Conservation (phyloP, 352 stramenopile species). For the Globisporangium yorkense region DNA sequence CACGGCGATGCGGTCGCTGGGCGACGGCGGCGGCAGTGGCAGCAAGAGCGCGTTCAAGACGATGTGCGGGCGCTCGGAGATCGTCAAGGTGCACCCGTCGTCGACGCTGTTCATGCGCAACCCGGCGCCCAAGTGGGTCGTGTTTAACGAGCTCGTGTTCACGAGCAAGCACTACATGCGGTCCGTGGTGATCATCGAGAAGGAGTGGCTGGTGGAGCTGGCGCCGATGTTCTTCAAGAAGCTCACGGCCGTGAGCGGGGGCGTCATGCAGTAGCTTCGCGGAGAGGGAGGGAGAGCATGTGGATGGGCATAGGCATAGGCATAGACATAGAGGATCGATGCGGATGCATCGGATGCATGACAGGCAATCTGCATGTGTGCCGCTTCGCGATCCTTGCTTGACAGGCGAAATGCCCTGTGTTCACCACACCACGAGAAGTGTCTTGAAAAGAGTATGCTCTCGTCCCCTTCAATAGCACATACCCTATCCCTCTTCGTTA, state of each 20-base stretch:
- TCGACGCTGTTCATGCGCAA: constrained; percentile 88
- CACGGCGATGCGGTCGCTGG: constrained; percentile 80
- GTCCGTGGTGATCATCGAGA: constrained; percentile 83
- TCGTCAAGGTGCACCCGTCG: constrained; percentile 87
- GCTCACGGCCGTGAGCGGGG: constrained; percentile 20
- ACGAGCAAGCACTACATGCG: constrained; percentile 91
- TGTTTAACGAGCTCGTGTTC: constrained; percentile 90
- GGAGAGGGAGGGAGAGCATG: too few relatives aligned
- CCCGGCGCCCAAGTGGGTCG: constrained; percentile 75
- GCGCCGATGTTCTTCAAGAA: constrained; percentile 82
- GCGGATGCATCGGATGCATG: too few relatives aligned
- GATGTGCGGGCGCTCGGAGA: constrained; percentile 74
- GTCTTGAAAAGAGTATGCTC: background rate
- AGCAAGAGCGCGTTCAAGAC: constrained; percentile 83
- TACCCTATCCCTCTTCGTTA: background rate
- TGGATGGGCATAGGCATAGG: too few relatives aligned
- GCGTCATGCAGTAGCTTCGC: background rate
- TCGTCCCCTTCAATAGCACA: background rate
- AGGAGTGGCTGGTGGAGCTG: constrained; percentile 84
- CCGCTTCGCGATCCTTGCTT: too few relatives aligned
- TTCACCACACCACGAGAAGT: background rate
- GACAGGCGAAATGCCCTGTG: too few relatives aligned
- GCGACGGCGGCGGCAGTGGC: constrained; percentile 46
- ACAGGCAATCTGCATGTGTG: too few relatives aligned
- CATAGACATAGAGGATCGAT: too few relatives aligned